Percentiles rank a stretch among this genome's conserved stretches.
Conservation (phyloP, 78 protist species). For the Guillardia theta region DNA sequence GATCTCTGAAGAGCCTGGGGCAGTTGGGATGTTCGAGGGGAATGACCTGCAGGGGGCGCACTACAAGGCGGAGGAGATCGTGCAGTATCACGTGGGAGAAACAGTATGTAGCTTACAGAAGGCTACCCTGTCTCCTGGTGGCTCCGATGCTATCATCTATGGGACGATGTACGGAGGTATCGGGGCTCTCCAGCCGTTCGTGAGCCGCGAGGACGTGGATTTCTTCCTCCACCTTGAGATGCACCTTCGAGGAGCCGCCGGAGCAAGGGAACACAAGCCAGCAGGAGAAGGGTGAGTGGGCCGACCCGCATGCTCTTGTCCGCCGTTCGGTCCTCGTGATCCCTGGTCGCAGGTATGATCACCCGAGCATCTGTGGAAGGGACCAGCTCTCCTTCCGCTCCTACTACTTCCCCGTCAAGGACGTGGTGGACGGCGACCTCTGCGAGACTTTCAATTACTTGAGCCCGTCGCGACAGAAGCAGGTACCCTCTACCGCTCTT, state of each 20-base stretch:
- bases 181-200: conserved; percentile 20
- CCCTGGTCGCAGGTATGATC: conserved; percentile 43
- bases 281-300: not conserved
- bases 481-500: no score
- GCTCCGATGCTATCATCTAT: conserved; percentile 6
- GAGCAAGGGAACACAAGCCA: conserved; percentile 9
- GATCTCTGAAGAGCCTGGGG: conserved; percentile 78
- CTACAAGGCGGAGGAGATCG: conserved; percentile 25
- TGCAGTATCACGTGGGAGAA: conserved; percentile 86
- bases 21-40: conserved; percentile 54
- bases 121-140: not conserved
- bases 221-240: conserved; percentile 84
- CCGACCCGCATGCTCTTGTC: not conserved
- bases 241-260: conserved; percentile 73
- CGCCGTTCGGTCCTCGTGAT: not conserved
- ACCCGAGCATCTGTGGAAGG: conserved; percentile 78
- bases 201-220: conserved; percentile 75
- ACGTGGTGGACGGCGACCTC: conserved; percentile 90
- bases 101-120: conserved; percentile 65
- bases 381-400: conserved; percentile 90
- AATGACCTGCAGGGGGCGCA: conserved; percentile 61
- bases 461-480: conserved; percentile 42
- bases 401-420: conserved; percentile 79
- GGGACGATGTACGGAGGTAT: conserved; percentile 7
- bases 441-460: conserved; percentile 77